Conservation (phyloP, 2,329 filamentous ascomycete species). For the Colletotrichum magnum region DNA sequence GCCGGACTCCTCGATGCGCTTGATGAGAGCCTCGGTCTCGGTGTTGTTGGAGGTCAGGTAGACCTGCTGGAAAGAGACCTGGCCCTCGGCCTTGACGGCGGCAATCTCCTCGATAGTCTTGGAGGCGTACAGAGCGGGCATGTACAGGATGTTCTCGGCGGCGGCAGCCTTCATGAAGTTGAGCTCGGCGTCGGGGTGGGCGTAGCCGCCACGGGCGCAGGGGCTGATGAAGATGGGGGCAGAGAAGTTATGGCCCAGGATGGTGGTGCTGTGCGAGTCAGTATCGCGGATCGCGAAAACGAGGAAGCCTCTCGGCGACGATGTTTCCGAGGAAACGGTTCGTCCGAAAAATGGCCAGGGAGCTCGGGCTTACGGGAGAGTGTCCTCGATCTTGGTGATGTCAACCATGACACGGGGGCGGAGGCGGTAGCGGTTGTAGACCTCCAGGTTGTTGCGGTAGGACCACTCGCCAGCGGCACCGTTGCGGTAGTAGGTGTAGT, state of each 20-base stretch:
- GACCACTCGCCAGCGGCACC: slow-evolving; percentile 69
- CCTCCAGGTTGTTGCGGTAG: slow-evolving; percentile 70
- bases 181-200: slow-evolving; percentile 61
- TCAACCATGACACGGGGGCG: slow-evolving; percentile 65
- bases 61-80: slow-evolving; percentile 56
- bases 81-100: slow-evolving; percentile 51
- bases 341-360: not conserved
- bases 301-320: not conserved
- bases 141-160: slow-evolving; percentile 65
- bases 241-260: slow-evolving; percentile 67
- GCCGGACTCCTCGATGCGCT: slow-evolving; percentile 50
- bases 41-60: slow-evolving; percentile 53
- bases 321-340: not conserved
- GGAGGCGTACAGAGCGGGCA: slow-evolving; percentile 55
- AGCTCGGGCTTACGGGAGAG: slow-evolving; percentile 49
- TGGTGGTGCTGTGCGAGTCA: slow-evolving; percentile 55
- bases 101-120: slow-evolving; percentile 55
- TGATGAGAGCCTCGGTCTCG: slow-evolving; percentile 49
- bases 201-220: slow-evolving; percentile 60
- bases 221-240: slow-evolving; percentile 70
- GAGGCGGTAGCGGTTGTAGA: slow-evolving; percentile 63
- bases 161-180: slow-evolving; percentile 65
- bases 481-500: slow-evolving; percentile 71
- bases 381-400: slow-evolving; percentile 58
- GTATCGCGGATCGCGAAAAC: not conserved